Conservation (phyloP, 192 early-diverging fungal species). For the Umbelopsis sp. region DNA sequence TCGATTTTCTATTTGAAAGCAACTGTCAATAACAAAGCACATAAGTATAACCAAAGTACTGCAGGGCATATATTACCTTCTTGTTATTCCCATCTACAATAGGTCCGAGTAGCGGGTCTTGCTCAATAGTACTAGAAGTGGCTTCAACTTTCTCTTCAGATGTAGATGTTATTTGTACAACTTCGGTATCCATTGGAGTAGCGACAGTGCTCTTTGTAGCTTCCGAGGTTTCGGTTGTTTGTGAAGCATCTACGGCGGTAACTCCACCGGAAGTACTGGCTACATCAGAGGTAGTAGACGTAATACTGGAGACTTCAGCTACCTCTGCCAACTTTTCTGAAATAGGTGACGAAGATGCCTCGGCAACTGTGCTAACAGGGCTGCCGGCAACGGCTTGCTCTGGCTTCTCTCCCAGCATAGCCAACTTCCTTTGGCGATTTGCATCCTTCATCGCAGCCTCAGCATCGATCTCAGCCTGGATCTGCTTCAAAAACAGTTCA, state of each 20-base stretch:
- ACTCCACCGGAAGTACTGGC: too few species aligned
- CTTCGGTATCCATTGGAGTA: too few species aligned
- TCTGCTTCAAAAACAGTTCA: constrained; percentile 38
- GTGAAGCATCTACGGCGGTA: not conserved
- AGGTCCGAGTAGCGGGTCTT: constrained; percentile 39
- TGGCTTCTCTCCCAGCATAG: not conserved
- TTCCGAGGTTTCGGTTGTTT: not conserved
- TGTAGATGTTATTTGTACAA: too few species aligned
- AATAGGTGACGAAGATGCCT: not conserved
- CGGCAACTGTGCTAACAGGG: constrained; percentile 8
- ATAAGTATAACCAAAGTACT: not conserved
- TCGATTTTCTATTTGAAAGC: constrained; percentile 47
- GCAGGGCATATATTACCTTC: constrained; percentile 30
- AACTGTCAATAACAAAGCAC: not conserved
- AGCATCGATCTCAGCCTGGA: constrained; percentile 34
- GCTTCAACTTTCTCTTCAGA: constrained; percentile 12
- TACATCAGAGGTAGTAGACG: not conserved
- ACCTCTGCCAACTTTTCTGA: constrained; percentile 36
- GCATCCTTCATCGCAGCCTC: constrained; percentile 25
- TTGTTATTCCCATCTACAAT: constrained; percentile 62
- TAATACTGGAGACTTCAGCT: constrained; percentile 32
- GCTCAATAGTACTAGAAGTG: not conserved
- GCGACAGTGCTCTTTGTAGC: too few species aligned
- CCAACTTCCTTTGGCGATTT: constrained; percentile 27
- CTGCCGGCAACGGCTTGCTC: constrained; percentile 17